Evolutionary conservation across 139 green algal species (phyloP), one percentile per base, ranked within the genome.

Genomic region (Chlorella sorokiniana): DNA sequence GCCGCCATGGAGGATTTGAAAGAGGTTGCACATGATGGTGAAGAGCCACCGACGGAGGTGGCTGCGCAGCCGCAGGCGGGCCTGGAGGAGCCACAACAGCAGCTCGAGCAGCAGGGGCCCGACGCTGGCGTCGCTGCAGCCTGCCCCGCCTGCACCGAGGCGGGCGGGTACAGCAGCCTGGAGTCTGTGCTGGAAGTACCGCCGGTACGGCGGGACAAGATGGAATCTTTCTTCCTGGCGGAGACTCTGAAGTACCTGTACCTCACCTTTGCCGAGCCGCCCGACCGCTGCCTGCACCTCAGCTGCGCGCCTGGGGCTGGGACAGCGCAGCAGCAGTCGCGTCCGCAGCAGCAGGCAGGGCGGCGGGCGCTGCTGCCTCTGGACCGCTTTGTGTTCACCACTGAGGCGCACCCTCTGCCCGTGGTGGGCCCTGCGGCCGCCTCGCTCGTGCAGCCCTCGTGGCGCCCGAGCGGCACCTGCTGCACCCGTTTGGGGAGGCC

Each of bases 171-270:
- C 74, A 78, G 88, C 70, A 90, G 81, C 65, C 65, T 94, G 51
- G 70, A 87, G 29, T 86, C 84, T 38, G 89, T 92, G 0, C 73
- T 92, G 62, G 33, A 84, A 18, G 83, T 95, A 41, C 91, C 91
- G 33, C 88, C 90, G 1, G 23, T 11, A 0, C 68, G 68, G 38
- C 78, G 72, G 11, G 88, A 96, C 87, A 95, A 95, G 86, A 95
- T 95, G 92, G 94, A 98, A 86, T 91, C 84, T 6, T 98, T 97
- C 81, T 98, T 87, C 70, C 81, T 96, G 67, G 91, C 94, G 3
- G 94, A 98, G 79, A 96, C 93, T 1, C 86, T 98, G 20, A 97
- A 97, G 85, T 98, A 98, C 83, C 87, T 98, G 20, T 94, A 90
- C 78, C 86, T 98, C 40, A 83, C 95, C 23, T 96, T 97, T 71